Evolutionary conservation across 345 rosid species (phyloP).

Genomic region (Zanthoxylum bungeanum): DNA sequence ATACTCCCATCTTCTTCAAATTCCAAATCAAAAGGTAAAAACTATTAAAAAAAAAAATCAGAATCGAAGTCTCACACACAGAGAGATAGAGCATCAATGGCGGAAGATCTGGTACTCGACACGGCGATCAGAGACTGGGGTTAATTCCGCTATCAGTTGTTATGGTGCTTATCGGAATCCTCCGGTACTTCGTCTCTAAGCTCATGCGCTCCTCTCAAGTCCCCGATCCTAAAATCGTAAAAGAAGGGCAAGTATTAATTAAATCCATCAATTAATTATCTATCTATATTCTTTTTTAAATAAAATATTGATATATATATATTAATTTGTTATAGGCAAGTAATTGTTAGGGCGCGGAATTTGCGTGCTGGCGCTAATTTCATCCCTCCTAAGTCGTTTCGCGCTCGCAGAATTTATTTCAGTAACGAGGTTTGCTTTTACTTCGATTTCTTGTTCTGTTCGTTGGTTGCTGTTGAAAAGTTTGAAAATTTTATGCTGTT

Average conservation of each 20-base stretch:
- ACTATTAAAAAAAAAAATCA: no score
- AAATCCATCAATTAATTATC: no score
- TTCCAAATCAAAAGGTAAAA: no score
- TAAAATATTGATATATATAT: neutral
- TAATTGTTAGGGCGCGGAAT: conserved; percentile 82
- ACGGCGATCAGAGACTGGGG: conserved; percentile 96
- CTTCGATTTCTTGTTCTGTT: neutral
- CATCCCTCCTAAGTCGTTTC: conserved; percentile 80
- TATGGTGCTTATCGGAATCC: conserved; percentile 90
- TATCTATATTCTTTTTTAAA: neutral
- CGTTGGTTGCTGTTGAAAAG: neutral
- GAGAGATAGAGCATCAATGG: conserved; percentile 52
- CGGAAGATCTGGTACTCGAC: conserved; percentile 92
- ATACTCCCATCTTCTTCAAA: no score
- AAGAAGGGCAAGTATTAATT: conserved; percentile 71
- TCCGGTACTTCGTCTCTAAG: conserved; percentile 83
- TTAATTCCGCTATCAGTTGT: conserved; percentile 87
- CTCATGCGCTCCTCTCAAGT: conserved; percentile 79
- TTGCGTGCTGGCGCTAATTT: conserved; percentile 87
- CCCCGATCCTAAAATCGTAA: conserved; percentile 77
- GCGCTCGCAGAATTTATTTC: conserved; percentile 73
- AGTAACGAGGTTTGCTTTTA: conserved; percentile 69
- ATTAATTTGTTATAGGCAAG: conserved; percentile 48
- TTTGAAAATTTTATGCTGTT: neutral
- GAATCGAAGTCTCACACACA: no score